A percentile compares a stretch with the other conserved stretches of the same genome.
Evolutionary conservation across 2,329 filamentous ascomycete genomes (phyloP).

Genomic region (Cercospora canescens): DNA sequence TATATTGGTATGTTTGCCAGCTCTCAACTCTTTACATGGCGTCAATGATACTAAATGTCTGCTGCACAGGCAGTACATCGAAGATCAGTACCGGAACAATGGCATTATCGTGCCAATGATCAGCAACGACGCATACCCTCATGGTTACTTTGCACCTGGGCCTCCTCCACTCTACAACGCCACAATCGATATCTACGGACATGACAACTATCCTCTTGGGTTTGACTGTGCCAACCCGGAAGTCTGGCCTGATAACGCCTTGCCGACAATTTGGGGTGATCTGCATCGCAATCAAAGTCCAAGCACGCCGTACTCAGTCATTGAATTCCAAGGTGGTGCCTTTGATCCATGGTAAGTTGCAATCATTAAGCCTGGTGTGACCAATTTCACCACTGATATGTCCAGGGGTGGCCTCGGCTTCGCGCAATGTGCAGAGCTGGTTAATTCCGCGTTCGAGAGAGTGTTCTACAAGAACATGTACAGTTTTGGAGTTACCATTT

Average conservation of each 20-base stretch:
- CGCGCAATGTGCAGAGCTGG: slow-evolving; percentile 63
- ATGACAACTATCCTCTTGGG: slow-evolving; percentile 64
- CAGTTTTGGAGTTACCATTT: slow-evolving; percentile 58
- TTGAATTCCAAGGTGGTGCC: slow-evolving; percentile 54
- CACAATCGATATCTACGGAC: slow-evolving; percentile 60
- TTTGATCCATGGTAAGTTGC: slow-evolving; percentile 64
- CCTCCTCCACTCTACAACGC: slow-evolving; percentile 43
- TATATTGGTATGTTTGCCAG: slow-evolving; percentile 59
- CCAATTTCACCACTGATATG: background rate
- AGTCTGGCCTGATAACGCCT: slow-evolving; percentile 57
- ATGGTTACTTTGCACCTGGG: slow-evolving; percentile 65
- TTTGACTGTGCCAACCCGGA: slow-evolving; percentile 63
- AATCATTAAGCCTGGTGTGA: background rate
- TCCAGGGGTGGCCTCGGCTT: slow-evolving; percentile 64
- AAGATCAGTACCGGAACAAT: slow-evolving; percentile 65
- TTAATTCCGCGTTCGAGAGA: slow-evolving; percentile 72
- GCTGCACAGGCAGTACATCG: slow-evolving; percentile 44
- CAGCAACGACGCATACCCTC: slow-evolving; percentile 67
- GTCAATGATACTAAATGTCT: slow-evolving; percentile 39
- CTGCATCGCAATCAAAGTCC: slow-evolving; percentile 63
- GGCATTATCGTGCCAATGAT: slow-evolving; percentile 75
- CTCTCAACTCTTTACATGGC: no score
- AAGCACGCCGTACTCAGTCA: slow-evolving; percentile 63
- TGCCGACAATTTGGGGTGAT: slow-evolving; percentile 59
- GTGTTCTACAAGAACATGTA: slow-evolving; percentile 69